Evolutionary conservation across 106 monocot genomes (phyloP), one percentile per base, ranked within the genome.

Genomic region (Vanilla planifolia): DNA sequence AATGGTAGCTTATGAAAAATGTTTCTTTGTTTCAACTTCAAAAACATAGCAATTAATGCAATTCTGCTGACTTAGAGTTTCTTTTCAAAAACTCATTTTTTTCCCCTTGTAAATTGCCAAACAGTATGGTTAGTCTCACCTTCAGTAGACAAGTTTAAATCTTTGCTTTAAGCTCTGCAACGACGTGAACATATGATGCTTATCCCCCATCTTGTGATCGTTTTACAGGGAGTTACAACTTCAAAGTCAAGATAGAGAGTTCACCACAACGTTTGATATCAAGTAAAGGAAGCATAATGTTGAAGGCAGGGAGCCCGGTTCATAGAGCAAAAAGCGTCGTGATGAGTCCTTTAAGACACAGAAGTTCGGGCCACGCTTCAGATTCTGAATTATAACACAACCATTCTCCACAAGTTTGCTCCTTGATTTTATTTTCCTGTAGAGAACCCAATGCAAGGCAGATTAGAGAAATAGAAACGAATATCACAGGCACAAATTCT

Each of bases 331-430:
- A 57, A 36, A 8, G 11, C 10, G 57, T 57, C 3, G 43, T 24
- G 39, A 57, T 68, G 62, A 81, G 57, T 36, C 77, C 53, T 30
- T 9, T 30, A 17, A 28, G 28, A 53, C 25, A 48, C 24, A 74
- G 67, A 41, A 58, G 59, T 48, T 72, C 89, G 1, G 78, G 84
- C 14, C 70, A 77, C 44, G 67, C 57, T 17, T 84, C 84, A 30
- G 89, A 80, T 50, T 82, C 80, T 36, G 83, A 80, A 46, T n/a
- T 77, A 57, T 57, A 36, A 20, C 15, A 8, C 8, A 33, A 33
- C 16, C 8, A 55, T 25, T 32, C 13, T 32, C 32, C 2, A 6
- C 33, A 14, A 55, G 55, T 16, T 0, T 57, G 35, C 8, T 20
- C 9, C 57, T 57, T 57, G 34, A 4, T 32, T 55, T 5, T 55